These are phyloP conservation scores for Trichophyton schoenleinii DNA, from an alignment of 2,329 filamentous ascomycete species.

Conservation along the genomic window DNA sequence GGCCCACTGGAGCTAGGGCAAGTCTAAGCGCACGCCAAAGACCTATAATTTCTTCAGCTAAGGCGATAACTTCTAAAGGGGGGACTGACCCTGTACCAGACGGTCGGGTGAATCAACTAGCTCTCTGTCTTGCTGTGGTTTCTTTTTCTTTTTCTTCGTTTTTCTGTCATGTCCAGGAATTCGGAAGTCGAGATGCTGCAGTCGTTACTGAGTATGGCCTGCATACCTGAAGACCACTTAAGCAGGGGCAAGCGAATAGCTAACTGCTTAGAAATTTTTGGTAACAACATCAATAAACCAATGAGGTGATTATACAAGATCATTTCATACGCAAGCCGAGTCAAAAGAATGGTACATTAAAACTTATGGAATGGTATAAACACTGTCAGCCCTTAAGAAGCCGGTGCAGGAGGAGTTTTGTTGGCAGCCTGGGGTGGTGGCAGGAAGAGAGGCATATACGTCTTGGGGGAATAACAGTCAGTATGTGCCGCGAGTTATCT, in stretches of 20 bases:
- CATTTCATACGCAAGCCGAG: neutral
- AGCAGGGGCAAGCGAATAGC: neutral
- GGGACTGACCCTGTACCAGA: neutral
- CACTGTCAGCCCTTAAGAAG: neutral
- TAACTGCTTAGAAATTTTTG: neutral
- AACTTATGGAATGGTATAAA: neutral
- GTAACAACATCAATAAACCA: neutral
- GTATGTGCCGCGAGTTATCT: neutral
- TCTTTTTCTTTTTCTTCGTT: neutral
- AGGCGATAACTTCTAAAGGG: neutral
- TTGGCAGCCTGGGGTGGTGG: constrained; percentile 34
- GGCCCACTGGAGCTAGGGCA: neutral
- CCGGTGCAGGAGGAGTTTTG: constrained; percentile 25
- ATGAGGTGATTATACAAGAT: neutral
- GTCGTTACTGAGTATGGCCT: no score
- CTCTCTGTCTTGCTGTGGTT: neutral
- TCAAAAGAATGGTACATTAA: neutral
- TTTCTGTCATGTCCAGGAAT: no score
- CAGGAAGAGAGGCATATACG: constrained; percentile 54
- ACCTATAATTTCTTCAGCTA: neutral
- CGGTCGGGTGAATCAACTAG: neutral
- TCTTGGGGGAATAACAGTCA: constrained; percentile 23
- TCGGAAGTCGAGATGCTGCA: no score
- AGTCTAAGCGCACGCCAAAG: neutral
- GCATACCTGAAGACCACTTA: no score